These are phyloP conservation scores for Colletotrichum trifolii DNA, from an alignment of 2,329 filamentous ascomycete genomes.

Conservation along the genomic window DNA sequence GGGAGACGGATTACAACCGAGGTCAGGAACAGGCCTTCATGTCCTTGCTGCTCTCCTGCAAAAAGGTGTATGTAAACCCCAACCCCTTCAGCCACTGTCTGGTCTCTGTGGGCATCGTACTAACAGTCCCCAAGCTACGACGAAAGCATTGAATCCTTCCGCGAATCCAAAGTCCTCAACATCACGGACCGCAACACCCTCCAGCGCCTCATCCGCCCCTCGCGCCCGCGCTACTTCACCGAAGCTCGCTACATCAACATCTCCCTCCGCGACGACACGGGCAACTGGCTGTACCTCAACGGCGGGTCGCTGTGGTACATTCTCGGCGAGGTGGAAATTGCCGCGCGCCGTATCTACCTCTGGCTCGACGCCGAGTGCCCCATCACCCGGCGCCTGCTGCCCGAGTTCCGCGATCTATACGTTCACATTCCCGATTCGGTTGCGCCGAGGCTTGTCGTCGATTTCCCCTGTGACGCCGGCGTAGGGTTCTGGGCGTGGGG, in stretches of 20 bases:
- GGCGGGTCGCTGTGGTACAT: conserved; percentile 23
- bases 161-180: conserved; percentile 26
- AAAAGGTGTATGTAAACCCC: conserved; percentile 20
- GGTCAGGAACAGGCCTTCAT: conserved; percentile 16
- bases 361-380: conserved; percentile 38
- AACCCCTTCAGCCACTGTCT: too few species aligned
- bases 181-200: conserved; percentile 33
- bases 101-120: not conserved
- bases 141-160: conserved; percentile 24
- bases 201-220: conserved; percentile 21
- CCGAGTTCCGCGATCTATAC: conserved; percentile 35
- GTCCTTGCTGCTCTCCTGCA: conserved; percentile 34
- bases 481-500: conserved; percentile 38
- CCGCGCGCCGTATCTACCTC: conserved; percentile 16
- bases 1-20: not conserved
- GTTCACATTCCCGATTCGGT: conserved; percentile 1
- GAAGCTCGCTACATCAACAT: conserved; percentile 28
- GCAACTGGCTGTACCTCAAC: conserved; percentile 35
- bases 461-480: conserved; percentile 30
- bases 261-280: conserved; percentile 33
- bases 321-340: conserved; percentile 8
- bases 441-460: conserved; percentile 16
- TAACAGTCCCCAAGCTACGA: conserved; percentile 15
- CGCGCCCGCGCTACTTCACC: not conserved
- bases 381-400: conserved; percentile 33